phyloP scores from a whole-genome alignment of 192 early-diverging fungal genomes.

The Paraglomus occultum region DNA sequence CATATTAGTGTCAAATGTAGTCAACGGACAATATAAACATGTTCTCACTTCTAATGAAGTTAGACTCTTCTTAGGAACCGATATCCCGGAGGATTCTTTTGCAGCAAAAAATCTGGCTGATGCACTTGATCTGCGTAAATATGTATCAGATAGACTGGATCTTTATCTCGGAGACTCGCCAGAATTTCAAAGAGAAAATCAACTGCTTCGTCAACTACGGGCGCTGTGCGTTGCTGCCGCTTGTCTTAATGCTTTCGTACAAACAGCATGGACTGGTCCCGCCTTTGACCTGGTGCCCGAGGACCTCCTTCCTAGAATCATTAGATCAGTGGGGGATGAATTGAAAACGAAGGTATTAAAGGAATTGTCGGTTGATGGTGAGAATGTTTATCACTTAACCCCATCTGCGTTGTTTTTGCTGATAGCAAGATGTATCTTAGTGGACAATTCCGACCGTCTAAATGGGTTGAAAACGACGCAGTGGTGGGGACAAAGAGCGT shows the following conservation, averaged over 20 bases:
- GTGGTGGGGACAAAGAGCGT: constrained; percentile 76
- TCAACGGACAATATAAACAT: constrained; percentile 51
- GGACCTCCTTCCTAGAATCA: constrained; percentile 54
- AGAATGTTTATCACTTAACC: constrained; percentile 81
- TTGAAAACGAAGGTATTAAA: constrained; percentile 48
- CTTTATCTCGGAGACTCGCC: constrained; percentile 33
- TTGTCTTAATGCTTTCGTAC: constrained; percentile 78
- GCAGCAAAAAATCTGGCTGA: constrained; percentile 27
- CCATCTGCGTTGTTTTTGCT: constrained; percentile 65
- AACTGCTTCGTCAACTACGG: constrained; percentile 30
- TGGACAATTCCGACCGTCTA: constrained; percentile 39
- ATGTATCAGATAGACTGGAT: constrained; percentile 39
- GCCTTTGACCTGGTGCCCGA: constrained; percentile 56
- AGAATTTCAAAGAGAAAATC: constrained; percentile 23
- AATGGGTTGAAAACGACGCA: constrained; percentile 38
- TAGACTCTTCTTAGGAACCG: constrained; percentile 50
- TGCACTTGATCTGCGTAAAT: constrained; percentile 42
- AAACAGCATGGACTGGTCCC: constrained; percentile 90
- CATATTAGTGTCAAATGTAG: constrained; percentile 1
- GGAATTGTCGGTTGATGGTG: constrained; percentile 71
- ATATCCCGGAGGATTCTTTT: constrained; percentile 31
- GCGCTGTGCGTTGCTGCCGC: constrained; percentile 64
- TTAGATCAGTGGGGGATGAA: constrained; percentile 33
- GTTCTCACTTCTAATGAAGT: constrained; percentile 47
- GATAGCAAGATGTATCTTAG: constrained; percentile 65